Evolutionary conservation across 768 basidiomycete genomes (phyloP), one percentile per base, ranked within the genome.

Genomic region (Pholiota conissans): DNA sequence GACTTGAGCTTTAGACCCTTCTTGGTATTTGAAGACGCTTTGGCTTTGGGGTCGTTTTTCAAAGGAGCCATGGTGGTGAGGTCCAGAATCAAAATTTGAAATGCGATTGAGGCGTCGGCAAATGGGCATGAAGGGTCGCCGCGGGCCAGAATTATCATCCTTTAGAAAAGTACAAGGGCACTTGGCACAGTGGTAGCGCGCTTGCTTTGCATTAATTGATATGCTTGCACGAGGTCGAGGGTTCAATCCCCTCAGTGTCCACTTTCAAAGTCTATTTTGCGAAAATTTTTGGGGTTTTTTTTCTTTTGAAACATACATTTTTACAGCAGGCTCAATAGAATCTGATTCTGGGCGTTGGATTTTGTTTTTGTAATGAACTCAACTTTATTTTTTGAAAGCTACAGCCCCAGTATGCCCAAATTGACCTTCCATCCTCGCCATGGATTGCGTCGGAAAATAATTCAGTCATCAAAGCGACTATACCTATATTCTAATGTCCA

Each of bases 151-250:
- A 20, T 7, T 16, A 40, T 9, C 24, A 13, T 3, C 29, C 13
- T n/a, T 35, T 30, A 18, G 13, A 27, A 39, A 39, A 49, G 28
- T 28, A 5, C 8, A 4, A 5, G 79, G 79, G 80, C 80, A 67
- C 78, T 81, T 81, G 74, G 80, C 80, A 76, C 79, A 81, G 80
- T 76, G 80, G 80, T 82, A 82, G 80, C 79, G 80, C 80, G 80
- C 78, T 76, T 74, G 80, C 80, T 82, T 82, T 78, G 80, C 80
- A 81, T 60, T 1, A 16, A 18, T n/a, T 14, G 3, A 13, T 22
- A 42, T 52, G 65, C 65, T 39, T 81, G 80, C 78, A 73, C 79
- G 77, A 81, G 80, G 79, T 78, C 80, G 76, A 76, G 80, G 77
- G 80, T 81, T 82, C 80, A 67, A 82, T 70, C 78, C 80, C 77